phyloP scores from a whole-genome alignment of 2,329 filamentous ascomycete genomes.

The Chrysoporthe deuterocubensis region DNA sequence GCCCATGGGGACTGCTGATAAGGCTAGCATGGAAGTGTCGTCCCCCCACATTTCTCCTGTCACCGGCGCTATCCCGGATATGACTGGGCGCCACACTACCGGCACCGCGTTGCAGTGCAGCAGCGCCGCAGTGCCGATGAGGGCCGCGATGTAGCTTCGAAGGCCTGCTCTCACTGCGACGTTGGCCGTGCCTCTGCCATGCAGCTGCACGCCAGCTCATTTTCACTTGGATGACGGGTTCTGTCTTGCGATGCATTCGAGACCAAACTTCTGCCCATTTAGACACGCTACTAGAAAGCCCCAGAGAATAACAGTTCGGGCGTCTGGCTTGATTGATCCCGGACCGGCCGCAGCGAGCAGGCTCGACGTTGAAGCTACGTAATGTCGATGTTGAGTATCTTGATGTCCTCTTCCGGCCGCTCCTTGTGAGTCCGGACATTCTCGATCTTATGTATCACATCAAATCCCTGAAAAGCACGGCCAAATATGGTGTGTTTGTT shows the following conservation, averaged over 20 bases:
- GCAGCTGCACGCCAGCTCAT: not conserved
- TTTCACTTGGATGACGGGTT: not conserved
- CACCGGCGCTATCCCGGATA: constrained; percentile 3
- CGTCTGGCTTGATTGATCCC: not conserved
- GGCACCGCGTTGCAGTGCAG: not conserved
- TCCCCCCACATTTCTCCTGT: constrained; percentile 6
- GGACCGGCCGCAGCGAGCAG: not conserved
- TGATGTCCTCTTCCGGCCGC: constrained; percentile 95
- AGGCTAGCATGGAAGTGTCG: constrained; percentile 5
- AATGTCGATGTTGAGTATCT: constrained; percentile 86
- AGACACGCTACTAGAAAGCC: not conserved
- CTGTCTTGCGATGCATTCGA: not conserved
- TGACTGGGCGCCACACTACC: not conserved
- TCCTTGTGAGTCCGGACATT: constrained; percentile 85
- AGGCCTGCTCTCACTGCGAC: not conserved
- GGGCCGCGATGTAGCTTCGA: not conserved
- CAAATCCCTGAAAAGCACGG: constrained; percentile 83
- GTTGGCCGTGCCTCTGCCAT: not conserved
- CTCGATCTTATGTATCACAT: constrained; percentile 96
- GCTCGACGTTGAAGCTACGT: constrained; percentile 39
- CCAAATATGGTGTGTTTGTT: constrained; percentile 97
- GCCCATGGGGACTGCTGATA: not conserved
- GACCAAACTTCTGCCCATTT: not conserved
- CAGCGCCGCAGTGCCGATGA: not conserved
- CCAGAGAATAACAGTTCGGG: not conserved